A percentile compares a stretch with the other conserved stretches of the same genome.
These are phyloP conservation scores for Trichophyton mentagrophytes DNA, from an alignment of 2,329 filamentous ascomycete genomes.

Conservation along the genomic window DNA sequence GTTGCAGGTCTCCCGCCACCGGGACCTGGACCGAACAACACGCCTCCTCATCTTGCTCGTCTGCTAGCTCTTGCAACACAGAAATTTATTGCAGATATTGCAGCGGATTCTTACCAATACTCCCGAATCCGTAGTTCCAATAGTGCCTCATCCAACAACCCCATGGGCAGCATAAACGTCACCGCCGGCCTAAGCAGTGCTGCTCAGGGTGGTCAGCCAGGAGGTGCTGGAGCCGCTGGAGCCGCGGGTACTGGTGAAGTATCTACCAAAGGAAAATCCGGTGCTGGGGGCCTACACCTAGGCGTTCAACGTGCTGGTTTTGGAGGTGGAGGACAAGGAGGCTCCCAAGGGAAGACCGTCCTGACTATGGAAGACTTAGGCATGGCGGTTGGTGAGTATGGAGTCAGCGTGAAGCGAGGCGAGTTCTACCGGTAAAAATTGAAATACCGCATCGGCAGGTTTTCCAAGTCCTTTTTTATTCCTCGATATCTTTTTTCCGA, in stretches of 20 bases:
- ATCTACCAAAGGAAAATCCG: slow-evolving; percentile 37
- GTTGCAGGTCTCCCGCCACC: slow-evolving; percentile 87
- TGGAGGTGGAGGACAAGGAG: slow-evolving; percentile 77
- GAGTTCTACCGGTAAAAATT: slow-evolving; percentile 73
- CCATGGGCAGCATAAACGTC: slow-evolving; percentile 73
- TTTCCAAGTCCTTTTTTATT: not conserved
- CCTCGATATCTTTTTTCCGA: not conserved
- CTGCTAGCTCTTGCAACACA: slow-evolving; percentile 95
- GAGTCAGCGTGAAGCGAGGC: slow-evolving; percentile 90
- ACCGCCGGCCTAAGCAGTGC: slow-evolving; percentile 43
- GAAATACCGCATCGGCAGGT: not conserved
- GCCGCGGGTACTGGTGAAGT: slow-evolving; percentile 32
- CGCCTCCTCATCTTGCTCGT: slow-evolving; percentile 70
- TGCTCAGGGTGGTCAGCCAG: slow-evolving; percentile 32
- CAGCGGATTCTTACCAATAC: slow-evolving; percentile 96
- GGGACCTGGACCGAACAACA: slow-evolving; percentile 63
- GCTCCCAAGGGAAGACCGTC: slow-evolving; percentile 73
- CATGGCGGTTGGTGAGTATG: slow-evolving; percentile 96
- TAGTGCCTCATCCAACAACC: slow-evolving; percentile 73
- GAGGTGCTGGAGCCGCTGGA: slow-evolving; percentile 31
- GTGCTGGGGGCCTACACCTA: slow-evolving; percentile 40
- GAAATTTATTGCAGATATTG: slow-evolving; percentile 96
- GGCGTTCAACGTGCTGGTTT: slow-evolving; percentile 68
- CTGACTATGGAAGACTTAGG: slow-evolving; percentile 97
- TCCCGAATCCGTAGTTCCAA: slow-evolving; percentile 89